These are phyloP conservation scores for Sporothrix brasiliensis DNA, from an alignment of 2,329 filamentous ascomycete genomes.

Conservation along the genomic window DNA sequence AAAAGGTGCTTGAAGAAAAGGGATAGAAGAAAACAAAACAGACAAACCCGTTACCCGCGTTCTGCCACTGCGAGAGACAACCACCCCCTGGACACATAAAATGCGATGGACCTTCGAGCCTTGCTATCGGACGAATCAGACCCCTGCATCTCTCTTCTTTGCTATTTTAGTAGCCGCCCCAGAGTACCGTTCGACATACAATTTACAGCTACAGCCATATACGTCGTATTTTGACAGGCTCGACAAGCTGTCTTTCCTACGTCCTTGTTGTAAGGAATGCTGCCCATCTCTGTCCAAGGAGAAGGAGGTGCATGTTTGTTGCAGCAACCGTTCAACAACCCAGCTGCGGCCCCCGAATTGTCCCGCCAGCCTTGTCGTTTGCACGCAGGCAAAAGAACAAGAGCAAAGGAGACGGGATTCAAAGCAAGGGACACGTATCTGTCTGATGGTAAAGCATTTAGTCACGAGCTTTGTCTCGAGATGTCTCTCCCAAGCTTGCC, in stretches of 20 bases:
- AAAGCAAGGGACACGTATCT: background rate
- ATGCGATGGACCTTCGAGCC: background rate
- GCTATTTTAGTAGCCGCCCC: background rate
- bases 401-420: background rate
- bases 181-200: background rate
- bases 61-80: background rate
- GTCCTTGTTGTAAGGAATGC: too few species aligned
- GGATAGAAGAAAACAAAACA: background rate
- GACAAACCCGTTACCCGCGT: background rate
- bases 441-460: background rate
- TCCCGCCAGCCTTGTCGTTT: background rate
- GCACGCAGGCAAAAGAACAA: background rate
- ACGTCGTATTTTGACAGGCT: background rate
- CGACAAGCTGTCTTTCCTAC: background rate
- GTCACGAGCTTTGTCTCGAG: background rate
- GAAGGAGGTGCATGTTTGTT: background rate
- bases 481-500: background rate
- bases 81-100: conserved; percentile 8
- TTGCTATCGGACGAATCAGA: conserved; percentile 13
- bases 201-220: background rate
- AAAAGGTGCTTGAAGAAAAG: background rate
- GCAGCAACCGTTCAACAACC: background rate
- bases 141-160: conserved; percentile 7
- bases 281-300: background rate
- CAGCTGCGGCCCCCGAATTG: too few species aligned